Evolutionary conservation across 2,329 filamentous ascomycete genomes (phyloP), one percentile per base, ranked within the genome.

Genomic region (Sporothrix brunneoviolacea): DNA sequence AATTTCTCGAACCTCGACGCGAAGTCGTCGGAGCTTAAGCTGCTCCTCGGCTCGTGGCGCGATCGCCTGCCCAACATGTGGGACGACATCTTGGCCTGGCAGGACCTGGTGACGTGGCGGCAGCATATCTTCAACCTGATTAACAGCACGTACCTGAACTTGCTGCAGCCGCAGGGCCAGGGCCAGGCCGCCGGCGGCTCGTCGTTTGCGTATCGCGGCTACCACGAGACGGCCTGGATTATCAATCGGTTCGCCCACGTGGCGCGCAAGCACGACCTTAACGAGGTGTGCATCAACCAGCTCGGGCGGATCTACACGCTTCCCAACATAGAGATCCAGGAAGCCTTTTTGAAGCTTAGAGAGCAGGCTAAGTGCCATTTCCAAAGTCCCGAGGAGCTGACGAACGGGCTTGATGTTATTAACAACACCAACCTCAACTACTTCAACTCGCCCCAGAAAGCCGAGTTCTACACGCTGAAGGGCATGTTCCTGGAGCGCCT

Each of bases 391-490:
- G 85, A 88, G 33, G 93, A 98, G 68, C 80, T 99, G 48, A 91
- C 84, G 48, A 95, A 84, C 63, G 93, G 93, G 1, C 67, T 99
- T 57, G 93, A 99, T 63, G 93, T 99, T 3, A 99, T 99, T 66
- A 98, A 98, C 69, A 99, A 98, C 60, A 99, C 93, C 32, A 98
- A 99, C 61, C 80, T 99, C 51, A 96, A 95, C 67, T 98, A 98
- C 72, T 98, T 98, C 67, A 94, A 90, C 55, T 80, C 86, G 3
- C 86, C 91, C 62, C 93, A 98, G 66, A 98, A 98, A 70, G 93
- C 93, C 8, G 93, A 98, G 66, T 98, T 98, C 70, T 98, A 96
- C 73, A 98, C 93, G 0, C 79, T 98, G 48, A 98, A 98, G 76
- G 93, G 93, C 55, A 98, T 98, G 93, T 98, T 98, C 75, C 73